Base-by-base conservation (phyloP, 2,329 filamentous ascomycete species). In the Penicillium brevicompactum region DNA sequence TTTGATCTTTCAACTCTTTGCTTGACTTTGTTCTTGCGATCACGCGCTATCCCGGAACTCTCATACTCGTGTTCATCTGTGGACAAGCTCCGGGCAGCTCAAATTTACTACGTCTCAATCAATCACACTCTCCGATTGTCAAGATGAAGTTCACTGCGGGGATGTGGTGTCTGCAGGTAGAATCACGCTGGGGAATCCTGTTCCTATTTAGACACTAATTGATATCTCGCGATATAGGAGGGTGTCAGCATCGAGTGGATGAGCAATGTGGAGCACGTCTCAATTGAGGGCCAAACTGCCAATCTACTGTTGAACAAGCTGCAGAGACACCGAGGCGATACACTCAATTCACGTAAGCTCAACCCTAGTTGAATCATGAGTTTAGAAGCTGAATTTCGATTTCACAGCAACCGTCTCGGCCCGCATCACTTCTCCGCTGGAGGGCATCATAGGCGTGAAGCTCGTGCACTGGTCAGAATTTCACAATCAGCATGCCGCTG, bases 121-220 rank as follows among this genome's bases (percentile, higher is more conserved):
- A 8, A 21, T 9, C 6, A 41, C 7, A 41, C 16, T 41, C 8
- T 7, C 4, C 43, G 32, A 34, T 27, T 37, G 22, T 34, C 57
- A 73, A 61, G 16, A 76, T 76, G 74, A 76, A 73, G 67, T 76
- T 76, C 62, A 75, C 73, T 9, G 69, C 73, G 31, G 73, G 74
- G 51, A 76, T 76, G 74, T 76, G 72, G 72, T 65, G 66, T 53
- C 62, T 72, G 30, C 62, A 62, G 56, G 70, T 74, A 59, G 46
- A 10, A 27, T 5, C 10, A 41, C 22, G 4, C 27, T 24, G 5
- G 31, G 18, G 5, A 21, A 30, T 5, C n/a, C 13, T 16, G n/a
- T 5, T 3, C 7, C 13, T n/a, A 37, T n/a, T n/a, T n/a, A 13
- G 13, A 7, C 34, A 21, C 38, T 41, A 41, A 41, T 21, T 2